phyloP scores from a whole-genome alignment of 179 eudicot species.

The Silene noctiflora region DNA sequence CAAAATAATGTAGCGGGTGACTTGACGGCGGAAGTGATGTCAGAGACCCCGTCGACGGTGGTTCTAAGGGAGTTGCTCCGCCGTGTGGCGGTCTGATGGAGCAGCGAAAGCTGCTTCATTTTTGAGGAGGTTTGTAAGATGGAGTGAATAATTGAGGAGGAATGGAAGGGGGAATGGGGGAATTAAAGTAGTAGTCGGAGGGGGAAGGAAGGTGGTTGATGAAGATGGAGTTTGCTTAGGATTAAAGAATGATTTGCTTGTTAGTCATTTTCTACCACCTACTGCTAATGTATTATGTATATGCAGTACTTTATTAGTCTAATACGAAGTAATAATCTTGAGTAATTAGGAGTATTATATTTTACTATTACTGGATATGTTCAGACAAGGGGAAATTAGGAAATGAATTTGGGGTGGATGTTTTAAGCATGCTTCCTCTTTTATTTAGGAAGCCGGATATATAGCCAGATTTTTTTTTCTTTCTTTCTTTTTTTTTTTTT shows the following conservation, averaged over 20 bases:
- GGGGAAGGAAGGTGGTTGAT: neutral
- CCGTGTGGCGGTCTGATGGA: constrained; percentile 60
- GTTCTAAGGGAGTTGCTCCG: constrained; percentile 59
- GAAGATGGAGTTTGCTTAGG: constrained; percentile 15
- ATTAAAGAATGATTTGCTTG: constrained; percentile 20
- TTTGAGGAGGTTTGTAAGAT: neutral
- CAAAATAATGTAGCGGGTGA: constrained; percentile 69
- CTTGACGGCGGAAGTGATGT: constrained; percentile 34
- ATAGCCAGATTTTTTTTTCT: neutral
- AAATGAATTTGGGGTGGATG: neutral
- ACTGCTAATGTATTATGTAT: neutral
- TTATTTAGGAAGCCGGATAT: neutral
- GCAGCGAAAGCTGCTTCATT: constrained; percentile 72
- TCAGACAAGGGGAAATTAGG: constrained; percentile 12
- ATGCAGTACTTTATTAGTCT: neutral
- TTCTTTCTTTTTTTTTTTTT: too few relatives aligned
- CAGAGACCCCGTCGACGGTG: constrained; percentile 21
- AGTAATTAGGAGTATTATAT: too few relatives aligned
- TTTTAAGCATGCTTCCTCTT: neutral
- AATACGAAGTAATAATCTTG: too few relatives aligned
- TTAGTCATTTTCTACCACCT: constrained; percentile 26
- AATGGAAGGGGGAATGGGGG: neutral
- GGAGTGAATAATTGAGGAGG: neutral
- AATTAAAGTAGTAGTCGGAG: neutral
- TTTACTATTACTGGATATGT: too few relatives aligned